These are phyloP conservation scores for Umbelopsis isabellina DNA, from an alignment of 192 early-diverging fungal genomes.

Conservation along the genomic window DNA sequence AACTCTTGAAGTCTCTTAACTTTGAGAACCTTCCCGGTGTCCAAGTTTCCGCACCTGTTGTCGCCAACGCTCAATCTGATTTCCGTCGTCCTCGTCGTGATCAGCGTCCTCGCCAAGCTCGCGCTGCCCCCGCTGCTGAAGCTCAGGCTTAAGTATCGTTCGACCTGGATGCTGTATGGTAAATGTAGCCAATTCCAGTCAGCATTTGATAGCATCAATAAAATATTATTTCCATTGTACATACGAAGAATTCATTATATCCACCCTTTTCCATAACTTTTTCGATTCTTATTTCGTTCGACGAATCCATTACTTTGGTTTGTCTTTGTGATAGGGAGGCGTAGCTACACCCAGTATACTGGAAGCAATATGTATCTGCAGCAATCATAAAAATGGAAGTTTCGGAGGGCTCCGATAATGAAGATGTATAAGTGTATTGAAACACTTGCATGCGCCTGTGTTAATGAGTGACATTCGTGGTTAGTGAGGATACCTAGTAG, in stretches of 20 bases:
- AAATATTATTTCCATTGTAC: conserved; percentile 16
- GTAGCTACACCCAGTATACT: too few relatives aligned
- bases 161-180: not conserved
- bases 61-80: conserved; percentile 30
- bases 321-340: too few relatives aligned
- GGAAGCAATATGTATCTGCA: too few relatives aligned
- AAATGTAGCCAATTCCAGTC: not conserved
- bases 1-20: conserved; percentile 95
- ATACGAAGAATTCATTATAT: not conserved
- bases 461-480: too few relatives aligned
- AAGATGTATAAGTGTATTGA: too few relatives aligned
- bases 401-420: too few relatives aligned
- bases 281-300: too few relatives aligned
- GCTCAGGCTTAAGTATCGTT: conserved; percentile 28
- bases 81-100: conserved; percentile 41
- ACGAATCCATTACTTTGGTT: too few relatives aligned
- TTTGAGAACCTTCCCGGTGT: conserved; percentile 91
- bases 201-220: not conserved
- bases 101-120: conserved; percentile 26
- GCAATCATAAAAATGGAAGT: too few relatives aligned
- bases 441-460: too few relatives aligned
- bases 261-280: too few relatives aligned
- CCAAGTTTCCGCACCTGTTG: conserved; percentile 58
- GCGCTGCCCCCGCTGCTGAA: conserved; percentile 32
- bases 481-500: too few relatives aligned